These are phyloP conservation scores for Protomyces inundatus DNA, from an alignment of 1,139 yeast genomes.

Conservation along the genomic window DNA sequence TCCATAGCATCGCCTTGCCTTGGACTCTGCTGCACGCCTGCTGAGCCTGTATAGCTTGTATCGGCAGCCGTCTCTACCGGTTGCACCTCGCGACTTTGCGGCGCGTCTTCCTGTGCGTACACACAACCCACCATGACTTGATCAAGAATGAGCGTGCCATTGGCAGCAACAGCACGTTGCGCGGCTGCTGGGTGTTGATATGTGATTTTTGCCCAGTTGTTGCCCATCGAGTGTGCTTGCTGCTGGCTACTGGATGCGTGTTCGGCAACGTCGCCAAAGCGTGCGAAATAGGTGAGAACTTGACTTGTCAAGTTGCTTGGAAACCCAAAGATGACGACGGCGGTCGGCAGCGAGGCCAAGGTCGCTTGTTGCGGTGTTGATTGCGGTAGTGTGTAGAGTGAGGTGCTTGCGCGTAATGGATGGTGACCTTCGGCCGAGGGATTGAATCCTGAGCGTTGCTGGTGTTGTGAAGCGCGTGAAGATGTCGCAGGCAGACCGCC, in stretches of 20 bases:
- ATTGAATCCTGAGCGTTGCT: not conserved
- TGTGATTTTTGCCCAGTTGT: constrained; percentile 80
- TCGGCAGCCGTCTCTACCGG: not conserved
- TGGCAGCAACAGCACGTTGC: constrained; percentile 74
- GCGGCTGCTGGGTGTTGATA: constrained; percentile 74
- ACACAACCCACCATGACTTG: constrained; percentile 66
- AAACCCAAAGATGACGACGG: constrained; percentile 83
- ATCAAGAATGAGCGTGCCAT: constrained; percentile 67
- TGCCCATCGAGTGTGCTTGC: constrained; percentile 2
- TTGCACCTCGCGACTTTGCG: not conserved
- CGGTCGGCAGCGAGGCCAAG: constrained; percentile 35
- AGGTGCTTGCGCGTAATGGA: not conserved
- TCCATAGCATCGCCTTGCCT: constrained; percentile 22
- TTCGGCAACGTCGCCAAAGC: constrained; percentile 75
- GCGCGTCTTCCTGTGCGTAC: constrained; percentile 25
- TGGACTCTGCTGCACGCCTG: not conserved
- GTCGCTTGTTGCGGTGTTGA: not conserved
- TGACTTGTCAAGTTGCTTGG: constrained; percentile 66
- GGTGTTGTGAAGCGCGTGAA: not conserved
- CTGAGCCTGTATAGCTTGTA: too few species aligned
- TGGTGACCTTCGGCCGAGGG: too few species aligned
- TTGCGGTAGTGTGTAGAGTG: not conserved
- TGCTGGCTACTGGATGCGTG: constrained; percentile 48
- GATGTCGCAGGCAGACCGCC: not conserved
- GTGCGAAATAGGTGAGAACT: constrained; percentile 68